Conservation (phyloP, 2,329 filamentous ascomycete species). For the Penicillium sp. region DNA sequence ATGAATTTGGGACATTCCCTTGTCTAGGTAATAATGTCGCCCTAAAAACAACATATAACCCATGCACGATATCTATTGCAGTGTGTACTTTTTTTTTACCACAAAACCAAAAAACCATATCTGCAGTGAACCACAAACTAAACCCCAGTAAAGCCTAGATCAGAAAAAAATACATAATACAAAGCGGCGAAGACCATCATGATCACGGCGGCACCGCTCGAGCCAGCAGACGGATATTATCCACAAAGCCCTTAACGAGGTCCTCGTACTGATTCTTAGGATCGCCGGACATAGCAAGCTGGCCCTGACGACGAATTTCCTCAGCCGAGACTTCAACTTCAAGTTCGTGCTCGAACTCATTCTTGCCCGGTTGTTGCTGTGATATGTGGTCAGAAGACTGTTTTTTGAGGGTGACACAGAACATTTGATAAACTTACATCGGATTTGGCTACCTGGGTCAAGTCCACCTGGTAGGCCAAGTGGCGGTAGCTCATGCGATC, state of each 20-base stretch:
- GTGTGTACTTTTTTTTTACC: slow-evolving; percentile 6
- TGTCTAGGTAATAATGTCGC: not conserved
- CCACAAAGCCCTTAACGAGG: slow-evolving; percentile 50
- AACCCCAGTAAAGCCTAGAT: slow-evolving; percentile 4
- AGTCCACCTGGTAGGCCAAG: slow-evolving; percentile 81
- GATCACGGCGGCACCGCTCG: slow-evolving; percentile 40
- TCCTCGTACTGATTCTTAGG: slow-evolving; percentile 47
- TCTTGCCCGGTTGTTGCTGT: slow-evolving; percentile 33
- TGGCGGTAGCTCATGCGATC: slow-evolving; percentile 91
- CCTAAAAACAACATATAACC: not conserved
- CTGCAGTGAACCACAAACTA: slow-evolving; percentile 12
- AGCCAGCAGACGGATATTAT: slow-evolving; percentile 50
- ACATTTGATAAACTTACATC: slow-evolving; percentile 39
- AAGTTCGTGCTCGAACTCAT: slow-evolving; percentile 50
- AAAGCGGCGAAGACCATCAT: slow-evolving; percentile 23
- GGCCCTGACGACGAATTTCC: slow-evolving; percentile 46
- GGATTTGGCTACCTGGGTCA: slow-evolving; percentile 77
- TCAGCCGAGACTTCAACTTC: slow-evolving; percentile 51
- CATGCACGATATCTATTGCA: slow-evolving; percentile 14
- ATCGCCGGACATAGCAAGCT: slow-evolving; percentile 41
- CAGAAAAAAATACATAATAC: slow-evolving; percentile 17
- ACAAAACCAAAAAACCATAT: slow-evolving; percentile 12
- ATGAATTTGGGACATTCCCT: not conserved
- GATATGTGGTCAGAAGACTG: slow-evolving; percentile 16
- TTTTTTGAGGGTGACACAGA: slow-evolving; percentile 7